A percentile compares a stretch with the other conserved stretches of the same genome.
These are phyloP conservation scores for Cladobotryum protrusum DNA, from an alignment of 2,329 filamentous ascomycete genomes.

Conservation along the genomic window DNA sequence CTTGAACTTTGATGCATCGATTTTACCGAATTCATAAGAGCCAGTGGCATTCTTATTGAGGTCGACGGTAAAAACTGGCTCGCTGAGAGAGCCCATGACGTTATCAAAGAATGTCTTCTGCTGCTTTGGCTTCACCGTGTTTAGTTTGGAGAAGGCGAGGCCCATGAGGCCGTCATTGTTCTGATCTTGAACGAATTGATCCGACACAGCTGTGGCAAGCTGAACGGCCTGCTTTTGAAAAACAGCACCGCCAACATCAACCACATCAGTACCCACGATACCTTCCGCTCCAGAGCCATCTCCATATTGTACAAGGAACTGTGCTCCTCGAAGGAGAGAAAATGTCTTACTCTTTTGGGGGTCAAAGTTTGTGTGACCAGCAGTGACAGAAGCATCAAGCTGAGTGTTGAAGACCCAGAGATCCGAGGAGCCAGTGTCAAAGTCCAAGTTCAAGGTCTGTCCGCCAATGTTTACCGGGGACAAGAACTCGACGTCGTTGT, in stretches of 20 bases:
- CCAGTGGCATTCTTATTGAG: conserved; percentile 54
- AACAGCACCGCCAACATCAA: conserved; percentile 59
- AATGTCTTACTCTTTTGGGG: conserved; percentile 31
- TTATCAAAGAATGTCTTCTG: conserved; percentile 74
- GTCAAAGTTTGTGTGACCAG: conserved; percentile 43
- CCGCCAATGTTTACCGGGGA: conserved; percentile 63
- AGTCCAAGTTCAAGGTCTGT: conserved; percentile 62
- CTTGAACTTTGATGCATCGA: conserved; percentile 56
- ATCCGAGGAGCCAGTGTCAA: conserved; percentile 71
- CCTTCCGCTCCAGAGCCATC: conserved; percentile 59
- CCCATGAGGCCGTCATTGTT: conserved; percentile 63
- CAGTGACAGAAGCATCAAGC: conserved; percentile 38
- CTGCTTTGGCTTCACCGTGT: conserved; percentile 54
- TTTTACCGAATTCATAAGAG: conserved; percentile 63
- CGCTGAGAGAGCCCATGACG: conserved; percentile 50
- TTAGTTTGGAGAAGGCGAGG: conserved; percentile 59
- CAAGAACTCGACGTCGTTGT: conserved; percentile 60
- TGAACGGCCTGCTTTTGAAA: conserved; percentile 61
- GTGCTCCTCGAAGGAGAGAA: conserved; percentile 33
- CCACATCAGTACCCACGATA: conserved; percentile 60
- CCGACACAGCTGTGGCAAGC: conserved; percentile 53
- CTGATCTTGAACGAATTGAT: conserved; percentile 53
- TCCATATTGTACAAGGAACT: conserved; percentile 62
- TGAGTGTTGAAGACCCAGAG: conserved; percentile 67
- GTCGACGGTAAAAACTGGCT: conserved; percentile 64